Conservation (phyloP, 163 green algal species). For the Prototheca wickerhamii region DNA sequence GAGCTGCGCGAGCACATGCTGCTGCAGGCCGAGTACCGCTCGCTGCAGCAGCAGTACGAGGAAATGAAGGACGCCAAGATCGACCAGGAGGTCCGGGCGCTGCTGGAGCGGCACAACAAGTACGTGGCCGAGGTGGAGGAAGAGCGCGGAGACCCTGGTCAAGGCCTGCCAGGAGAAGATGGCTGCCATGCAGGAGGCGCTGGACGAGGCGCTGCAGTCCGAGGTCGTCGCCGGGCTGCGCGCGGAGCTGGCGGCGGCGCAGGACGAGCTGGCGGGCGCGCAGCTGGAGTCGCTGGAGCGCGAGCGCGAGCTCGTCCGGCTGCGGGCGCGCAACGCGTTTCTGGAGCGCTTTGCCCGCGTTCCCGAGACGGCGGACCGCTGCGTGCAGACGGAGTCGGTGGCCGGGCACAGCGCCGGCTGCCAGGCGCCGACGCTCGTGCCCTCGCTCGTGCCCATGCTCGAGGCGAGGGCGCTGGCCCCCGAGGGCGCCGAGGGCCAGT, state of each 20-base stretch:
- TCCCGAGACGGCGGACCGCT: slow-evolving; percentile 13
- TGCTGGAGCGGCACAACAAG: slow-evolving; percentile 26
- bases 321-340: slow-evolving; percentile 9
- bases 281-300: neutral
- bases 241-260: neutral
- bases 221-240: neutral
- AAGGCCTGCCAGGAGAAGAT: neutral
- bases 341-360: slow-evolving; percentile 26
- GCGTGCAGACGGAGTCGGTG: slow-evolving; percentile 17
- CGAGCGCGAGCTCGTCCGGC: neutral
- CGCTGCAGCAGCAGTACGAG: slow-evolving; percentile 23
- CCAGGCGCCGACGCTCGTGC: slow-evolving; percentile 18
- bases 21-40: slow-evolving; percentile 13
- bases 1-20: neutral
- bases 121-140: slow-evolving; percentile 13
- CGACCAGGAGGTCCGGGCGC: slow-evolving; percentile 22
- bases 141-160: neutral
- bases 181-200: neutral
- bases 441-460: slow-evolving; percentile 15
- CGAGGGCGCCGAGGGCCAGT: slow-evolving; percentile 12
- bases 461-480: slow-evolving; percentile 23
- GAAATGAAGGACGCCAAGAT: slow-evolving; percentile 30
- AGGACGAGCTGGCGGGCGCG: neutral
- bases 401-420: neutral
- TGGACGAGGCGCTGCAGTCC: neutral